phyloP scores from a whole-genome alignment of 2,329 filamentous ascomycete species.

The Neobulgaria alba region DNA sequence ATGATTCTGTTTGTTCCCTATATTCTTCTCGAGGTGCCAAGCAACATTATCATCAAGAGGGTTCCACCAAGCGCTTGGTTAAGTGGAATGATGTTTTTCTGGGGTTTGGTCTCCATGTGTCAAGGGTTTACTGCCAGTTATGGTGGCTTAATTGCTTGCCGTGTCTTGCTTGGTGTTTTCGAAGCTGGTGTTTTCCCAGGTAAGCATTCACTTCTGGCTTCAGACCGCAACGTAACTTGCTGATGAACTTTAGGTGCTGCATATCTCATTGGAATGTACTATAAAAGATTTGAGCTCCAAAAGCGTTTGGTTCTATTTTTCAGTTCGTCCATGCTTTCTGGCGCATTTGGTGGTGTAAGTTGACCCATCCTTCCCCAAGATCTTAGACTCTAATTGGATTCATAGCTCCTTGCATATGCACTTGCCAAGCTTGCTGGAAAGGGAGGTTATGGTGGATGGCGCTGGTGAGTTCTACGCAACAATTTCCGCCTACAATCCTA shows the following conservation, averaged over 20 bases:
- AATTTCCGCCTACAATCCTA: constrained; percentile 6
- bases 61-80: constrained; percentile 33
- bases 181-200: constrained; percentile 55
- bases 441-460: constrained; percentile 33
- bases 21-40: constrained; percentile 32
- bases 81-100: constrained; percentile 34
- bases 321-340: constrained; percentile 41
- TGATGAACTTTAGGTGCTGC: constrained; percentile 16
- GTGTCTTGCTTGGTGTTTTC: constrained; percentile 53
- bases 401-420: constrained; percentile 40
- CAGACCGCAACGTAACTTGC: neutral
- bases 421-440: constrained; percentile 43
- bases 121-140: constrained; percentile 39
- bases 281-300: constrained; percentile 41
- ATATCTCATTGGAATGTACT: constrained; percentile 41
- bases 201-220: constrained; percentile 1
- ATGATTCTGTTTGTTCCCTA: constrained; percentile 27
- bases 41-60: constrained; percentile 24
- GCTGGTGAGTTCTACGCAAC: constrained; percentile 20
- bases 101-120: constrained; percentile 31
- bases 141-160: constrained; percentile 53
- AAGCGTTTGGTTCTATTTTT: constrained; percentile 46
- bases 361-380: neutral
- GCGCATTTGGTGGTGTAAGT: constrained; percentile 41
- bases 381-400: neutral